phyloP scores from a whole-genome alignment of 495 filamentous ascomycete genomes.

The Entonaema liquescens region DNA sequence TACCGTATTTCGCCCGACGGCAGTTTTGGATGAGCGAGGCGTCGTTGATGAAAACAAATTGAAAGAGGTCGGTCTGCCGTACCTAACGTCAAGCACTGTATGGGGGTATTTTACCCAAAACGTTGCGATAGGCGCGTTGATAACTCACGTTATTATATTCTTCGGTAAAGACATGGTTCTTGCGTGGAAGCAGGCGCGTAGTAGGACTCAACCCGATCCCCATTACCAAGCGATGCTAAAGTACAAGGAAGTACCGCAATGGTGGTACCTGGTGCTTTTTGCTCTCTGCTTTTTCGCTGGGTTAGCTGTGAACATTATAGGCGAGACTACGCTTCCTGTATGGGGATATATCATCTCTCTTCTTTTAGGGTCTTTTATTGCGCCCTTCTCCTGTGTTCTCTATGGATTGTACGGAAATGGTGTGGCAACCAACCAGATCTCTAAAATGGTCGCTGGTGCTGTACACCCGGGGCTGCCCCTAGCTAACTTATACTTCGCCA shows the following conservation, averaged over 20 bases:
- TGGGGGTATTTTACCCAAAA: constrained; percentile 32
- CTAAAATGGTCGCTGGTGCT: constrained; percentile 49
- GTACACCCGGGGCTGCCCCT: constrained; percentile 47
- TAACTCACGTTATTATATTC: constrained; percentile 28
- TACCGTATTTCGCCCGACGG: constrained; percentile 21
- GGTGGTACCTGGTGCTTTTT: constrained; percentile 63
- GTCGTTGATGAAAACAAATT: constrained; percentile 17
- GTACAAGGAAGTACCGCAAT: constrained; percentile 54
- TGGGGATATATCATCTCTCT: constrained; percentile 65
- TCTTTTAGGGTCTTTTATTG: constrained; percentile 42
- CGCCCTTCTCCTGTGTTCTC: constrained; percentile 44
- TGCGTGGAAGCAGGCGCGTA: constrained; percentile 30
- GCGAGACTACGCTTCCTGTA: constrained; percentile 60
- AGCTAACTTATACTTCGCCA: constrained; percentile 53
- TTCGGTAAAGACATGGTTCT: constrained; percentile 29
- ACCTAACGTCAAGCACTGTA: constrained; percentile 22
- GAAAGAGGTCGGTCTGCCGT: constrained; percentile 22
- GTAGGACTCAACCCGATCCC: constrained; percentile 20
- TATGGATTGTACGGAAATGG: constrained; percentile 35
- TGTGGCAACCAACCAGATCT: constrained; percentile 47
- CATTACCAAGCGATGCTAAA: constrained; percentile 32
- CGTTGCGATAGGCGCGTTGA: constrained; percentile 23
- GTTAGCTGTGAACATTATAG: constrained; percentile 56
- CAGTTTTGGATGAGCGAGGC: constrained; percentile 23
- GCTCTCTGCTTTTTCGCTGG: constrained; percentile 59